Percentiles rank a stretch among this genome's conserved stretches.
Conservation (phyloP, 768 basidiomycete genomes). For the Lentinula guzmanii region DNA sequence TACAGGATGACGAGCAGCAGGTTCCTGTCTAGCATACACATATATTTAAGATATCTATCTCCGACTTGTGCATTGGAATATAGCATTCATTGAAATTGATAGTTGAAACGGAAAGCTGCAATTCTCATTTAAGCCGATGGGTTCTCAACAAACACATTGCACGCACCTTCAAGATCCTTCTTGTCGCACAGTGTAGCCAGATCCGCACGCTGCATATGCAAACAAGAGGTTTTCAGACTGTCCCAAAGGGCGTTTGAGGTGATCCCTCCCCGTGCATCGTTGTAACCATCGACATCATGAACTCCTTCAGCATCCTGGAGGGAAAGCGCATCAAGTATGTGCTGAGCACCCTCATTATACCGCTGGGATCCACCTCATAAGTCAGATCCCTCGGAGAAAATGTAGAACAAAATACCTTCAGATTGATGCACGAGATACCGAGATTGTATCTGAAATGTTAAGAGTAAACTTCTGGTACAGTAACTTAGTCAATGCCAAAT, state of each 20-base stretch:
- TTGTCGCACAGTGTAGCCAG: slow-evolving; percentile 68
- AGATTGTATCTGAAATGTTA: slow-evolving; percentile 68
- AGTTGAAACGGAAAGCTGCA: slow-evolving; percentile 25
- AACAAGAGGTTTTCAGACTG: slow-evolving; percentile 74
- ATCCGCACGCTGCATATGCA: slow-evolving; percentile 77
- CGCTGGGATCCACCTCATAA: slow-evolving; percentile 36
- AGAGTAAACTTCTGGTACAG: neutral
- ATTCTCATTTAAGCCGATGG: neutral
- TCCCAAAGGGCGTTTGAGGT: slow-evolving; percentile 83
- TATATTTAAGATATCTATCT: slow-evolving; percentile 10
- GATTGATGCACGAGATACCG: slow-evolving; percentile 87
- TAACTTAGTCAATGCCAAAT: neutral
- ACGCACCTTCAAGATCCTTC: slow-evolving; percentile 60
- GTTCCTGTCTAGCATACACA: neutral
- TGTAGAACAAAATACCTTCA: slow-evolving; percentile 49
- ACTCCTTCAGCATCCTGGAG: slow-evolving; percentile 84
- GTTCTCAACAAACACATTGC: neutral
- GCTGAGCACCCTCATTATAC: slow-evolving; percentile 81
- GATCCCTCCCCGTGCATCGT: slow-evolving; percentile 55
- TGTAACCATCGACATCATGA: slow-evolving; percentile 33
- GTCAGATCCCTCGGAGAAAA: neutral
- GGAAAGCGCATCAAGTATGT: slow-evolving; percentile 83
- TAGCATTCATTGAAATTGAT: slow-evolving; percentile 14
- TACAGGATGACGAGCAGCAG: slow-evolving; percentile 31
- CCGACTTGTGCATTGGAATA: neutral